phyloP scores from a whole-genome alignment of 23 red algal species.

The Gracilaria caudata region DNA sequence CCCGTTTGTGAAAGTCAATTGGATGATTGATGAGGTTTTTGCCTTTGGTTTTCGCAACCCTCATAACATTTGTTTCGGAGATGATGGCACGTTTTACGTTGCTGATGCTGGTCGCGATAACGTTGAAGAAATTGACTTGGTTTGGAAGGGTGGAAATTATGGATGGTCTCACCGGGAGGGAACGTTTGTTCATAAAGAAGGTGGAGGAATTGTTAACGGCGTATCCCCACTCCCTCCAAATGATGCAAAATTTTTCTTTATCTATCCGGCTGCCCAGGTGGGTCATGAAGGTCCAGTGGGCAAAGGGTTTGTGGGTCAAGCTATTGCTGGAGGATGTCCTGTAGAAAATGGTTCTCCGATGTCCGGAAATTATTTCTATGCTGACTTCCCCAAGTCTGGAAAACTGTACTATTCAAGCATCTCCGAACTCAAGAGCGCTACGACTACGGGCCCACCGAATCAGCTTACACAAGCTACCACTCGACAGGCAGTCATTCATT shows the following conservation, averaged over 20 bases:
- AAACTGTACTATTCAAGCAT: slow-evolving; percentile 49
- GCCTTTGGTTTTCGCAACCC: slow-evolving; percentile 55
- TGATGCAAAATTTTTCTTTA: slow-evolving; percentile 18
- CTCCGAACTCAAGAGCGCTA: slow-evolving; percentile 16
- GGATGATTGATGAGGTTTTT: slow-evolving; percentile 7
- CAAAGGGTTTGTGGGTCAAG: slow-evolving; percentile 53
- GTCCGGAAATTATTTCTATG: slow-evolving; percentile 42
- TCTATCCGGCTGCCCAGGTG: slow-evolving; percentile 47
- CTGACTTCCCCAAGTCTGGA: slow-evolving; percentile 48
- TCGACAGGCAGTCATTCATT: slow-evolving; percentile 2
- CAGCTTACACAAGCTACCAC: slow-evolving; percentile 42
- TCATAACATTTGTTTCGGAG: slow-evolving; percentile 40
- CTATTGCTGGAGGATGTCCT: slow-evolving; percentile 54
- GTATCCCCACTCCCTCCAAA: slow-evolving; percentile 1
- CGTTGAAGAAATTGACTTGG: slow-evolving; percentile 40
- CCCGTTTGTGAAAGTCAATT: slow-evolving; percentile 8
- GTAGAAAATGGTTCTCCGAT: slow-evolving; percentile 51
- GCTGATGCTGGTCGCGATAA: slow-evolving; percentile 54
- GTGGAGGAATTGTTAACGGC: slow-evolving; percentile 23
- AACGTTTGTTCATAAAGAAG: slow-evolving; percentile 31
- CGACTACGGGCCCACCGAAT: slow-evolving; percentile 7
- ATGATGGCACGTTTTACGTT: slow-evolving; percentile 43
- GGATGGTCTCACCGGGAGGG: slow-evolving; percentile 49
- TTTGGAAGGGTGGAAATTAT: slow-evolving; percentile 32
- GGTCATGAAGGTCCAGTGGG: slow-evolving; percentile 26